Evolutionary conservation across 2,329 filamentous ascomycete species (phyloP).

Genomic region (Colletotrichum sp.): DNA sequence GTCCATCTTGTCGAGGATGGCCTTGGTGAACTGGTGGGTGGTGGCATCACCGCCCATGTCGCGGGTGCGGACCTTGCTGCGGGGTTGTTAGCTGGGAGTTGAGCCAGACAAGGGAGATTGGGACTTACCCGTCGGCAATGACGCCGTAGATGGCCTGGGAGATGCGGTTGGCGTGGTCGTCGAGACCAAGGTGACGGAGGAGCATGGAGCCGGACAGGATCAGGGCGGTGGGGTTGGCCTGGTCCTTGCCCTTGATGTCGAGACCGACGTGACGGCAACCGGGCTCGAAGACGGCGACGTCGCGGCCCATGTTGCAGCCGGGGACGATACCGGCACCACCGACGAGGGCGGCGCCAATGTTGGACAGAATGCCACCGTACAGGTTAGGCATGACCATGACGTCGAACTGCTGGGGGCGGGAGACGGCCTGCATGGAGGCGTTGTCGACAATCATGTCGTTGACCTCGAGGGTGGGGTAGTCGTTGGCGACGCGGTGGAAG

Average conservation of each 20-base stretch:
- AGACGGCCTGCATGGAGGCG: slow-evolving; percentile 98
- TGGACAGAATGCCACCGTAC: slow-evolving; percentile 98
- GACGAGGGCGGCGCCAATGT: slow-evolving; percentile 96
- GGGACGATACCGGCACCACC: slow-evolving; percentile 97
- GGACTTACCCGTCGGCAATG: slow-evolving; percentile 86
- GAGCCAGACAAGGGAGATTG: neutral
- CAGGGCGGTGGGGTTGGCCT: slow-evolving; percentile 97
- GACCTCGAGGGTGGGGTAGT: slow-evolving; percentile 93
- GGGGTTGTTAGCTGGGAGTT: slow-evolving; percentile 42
- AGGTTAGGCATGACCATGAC: slow-evolving; percentile 99
- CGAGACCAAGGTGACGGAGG: slow-evolving; percentile 92
- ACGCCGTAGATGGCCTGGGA: slow-evolving; percentile 80
- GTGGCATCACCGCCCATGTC: slow-evolving; percentile 94
- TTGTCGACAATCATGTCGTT: slow-evolving; percentile 99
- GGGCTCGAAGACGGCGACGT: slow-evolving; percentile 98
- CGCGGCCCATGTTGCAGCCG: slow-evolving; percentile 99
- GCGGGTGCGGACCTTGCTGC: slow-evolving; percentile 83
- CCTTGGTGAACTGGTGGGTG: slow-evolving; percentile 94
- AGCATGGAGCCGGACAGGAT: slow-evolving; percentile 97
- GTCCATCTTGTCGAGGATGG: slow-evolving; percentile 97
- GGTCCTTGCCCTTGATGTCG: slow-evolving; percentile 99
- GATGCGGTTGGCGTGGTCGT: slow-evolving; percentile 98
- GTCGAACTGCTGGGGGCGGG: slow-evolving; percentile 95
- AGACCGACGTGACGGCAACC: slow-evolving; percentile 99
- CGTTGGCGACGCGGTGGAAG: slow-evolving; percentile 90